Base-by-base conservation (phyloP, 2,329 filamentous ascomycete genomes). In the Fusarium proliferatum region DNA sequence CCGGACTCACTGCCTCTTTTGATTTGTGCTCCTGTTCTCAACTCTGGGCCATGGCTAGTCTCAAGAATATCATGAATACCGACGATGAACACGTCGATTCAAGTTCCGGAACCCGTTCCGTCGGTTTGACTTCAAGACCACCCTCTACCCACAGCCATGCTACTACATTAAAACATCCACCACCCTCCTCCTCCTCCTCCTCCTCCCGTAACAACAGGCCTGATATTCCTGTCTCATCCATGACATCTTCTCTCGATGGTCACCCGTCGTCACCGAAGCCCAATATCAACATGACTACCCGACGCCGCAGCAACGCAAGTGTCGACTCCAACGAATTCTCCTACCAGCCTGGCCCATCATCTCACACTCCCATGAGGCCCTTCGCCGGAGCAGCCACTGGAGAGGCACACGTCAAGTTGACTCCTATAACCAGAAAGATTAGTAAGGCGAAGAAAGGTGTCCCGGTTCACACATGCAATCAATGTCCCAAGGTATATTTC, bases 361-460 rank as follows among this genome's bases (percentile, higher is more conserved):
- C 81, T 30, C 78, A 71, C 42, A 51, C 75, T 43, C 67, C 78
- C 26, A 83, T 83, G 78, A 83, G 86, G 66, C 86, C 85, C 11
- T 82, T 85, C 75, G 77, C 81, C 62, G 76, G 78, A 49, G 67
- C 76, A 21, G 70, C 75, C 43, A 77, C 80, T 49, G 73, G 78
- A 45, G 85, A 85, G 45, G 67, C 82, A 19, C 83, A 84, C 21
- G 80, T 88, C 74, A 89, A 86, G 78, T 80, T 88, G 72, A 90
- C 88, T 28, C 88, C 88, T 16, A 87, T 90, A 69, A 90, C 88
- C 34, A 82, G 86, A 26, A 86, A 88, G 69, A 85, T 89, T 45
- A 90, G 88, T 77, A 85, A 88, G 71, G 88, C 88, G 51, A 89
- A 88, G 83, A 90, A 90, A 78, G 88, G 88, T 17, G 82, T 89